Evolutionary conservation across 441 rosid species (phyloP).

Genomic region (Daphne laureola): DNA sequence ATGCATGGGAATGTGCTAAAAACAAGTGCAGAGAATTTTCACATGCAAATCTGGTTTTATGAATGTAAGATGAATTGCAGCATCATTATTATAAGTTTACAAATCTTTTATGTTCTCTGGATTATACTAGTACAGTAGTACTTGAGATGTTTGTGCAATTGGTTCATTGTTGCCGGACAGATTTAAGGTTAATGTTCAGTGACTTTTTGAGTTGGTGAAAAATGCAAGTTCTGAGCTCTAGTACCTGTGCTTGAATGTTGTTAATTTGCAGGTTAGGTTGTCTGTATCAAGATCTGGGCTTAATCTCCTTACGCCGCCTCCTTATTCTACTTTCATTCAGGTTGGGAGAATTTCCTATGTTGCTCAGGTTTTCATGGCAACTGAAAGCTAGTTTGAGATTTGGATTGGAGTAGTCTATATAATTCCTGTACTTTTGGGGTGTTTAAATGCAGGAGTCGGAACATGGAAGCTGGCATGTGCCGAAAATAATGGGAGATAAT

Average conservation of each 20-base stretch:
- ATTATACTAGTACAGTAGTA: neutral
- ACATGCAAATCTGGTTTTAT: too few species aligned
- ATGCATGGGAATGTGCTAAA: too few species aligned
- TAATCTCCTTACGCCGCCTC: conserved; percentile 73
- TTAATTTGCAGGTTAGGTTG: conserved; percentile 53
- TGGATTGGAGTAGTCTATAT: neutral
- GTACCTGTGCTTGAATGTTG: neutral
- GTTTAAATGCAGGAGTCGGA: conserved; percentile 65
- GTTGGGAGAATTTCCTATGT: conserved; percentile 22
- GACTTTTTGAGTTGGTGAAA: neutral
- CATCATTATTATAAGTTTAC: neutral
- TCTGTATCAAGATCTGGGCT: conserved; percentile 41
- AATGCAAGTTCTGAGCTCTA: conserved; percentile 1
- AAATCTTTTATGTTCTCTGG: neutral
- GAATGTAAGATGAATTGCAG: too few species aligned
- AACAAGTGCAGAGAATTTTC: too few species aligned
- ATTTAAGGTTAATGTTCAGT: neutral
- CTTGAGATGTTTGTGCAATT: neutral
- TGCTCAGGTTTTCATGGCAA: neutral
- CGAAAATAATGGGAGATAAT: conserved; percentile 38
- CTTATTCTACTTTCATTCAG: conserved; percentile 89
- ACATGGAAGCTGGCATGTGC: conserved; percentile 84
- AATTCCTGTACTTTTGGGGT: conserved; percentile 2
- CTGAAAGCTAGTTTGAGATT: too few species aligned
- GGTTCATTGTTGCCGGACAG: too few species aligned